Base-by-base conservation (phyloP, 108 stramenopile genomes). In the Cyclotella atomus region DNA sequence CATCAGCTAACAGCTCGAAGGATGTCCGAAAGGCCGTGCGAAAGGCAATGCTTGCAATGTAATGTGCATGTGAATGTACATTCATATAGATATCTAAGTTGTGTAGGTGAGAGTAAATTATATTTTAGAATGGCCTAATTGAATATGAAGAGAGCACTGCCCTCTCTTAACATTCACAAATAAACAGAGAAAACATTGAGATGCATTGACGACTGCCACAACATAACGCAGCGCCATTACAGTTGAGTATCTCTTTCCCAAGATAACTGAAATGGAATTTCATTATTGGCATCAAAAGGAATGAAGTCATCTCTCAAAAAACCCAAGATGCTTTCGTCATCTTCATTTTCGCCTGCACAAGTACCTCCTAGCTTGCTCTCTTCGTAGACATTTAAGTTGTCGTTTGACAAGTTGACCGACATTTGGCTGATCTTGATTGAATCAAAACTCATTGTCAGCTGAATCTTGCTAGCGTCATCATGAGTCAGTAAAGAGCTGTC, bases 401-500 rank as follows among this genome's bases (percentile, higher is more conserved):
- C 21, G 17, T 17, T 17, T 17, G 50, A 52, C 50, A 21, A 5
- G n/a, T 8, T 21, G 50, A 57, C 8, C 27, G 21, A 28, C 23
- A 29, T 30, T 57, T 14, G 29, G 17, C 17, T 7, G 8, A 7
- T 27, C 27, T 57, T 27, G 20, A 57, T 57, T 24, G 56, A 57
- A 23, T 57, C 56, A 17, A 57, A 57, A 57, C 56, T 57, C 56
- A 57, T 57, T 27, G 28, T 16, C 8, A 27, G 28, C 3, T 57
- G 56, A 57, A 57, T 57, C 17, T 57, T 57, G 7, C 7, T 57
- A 5, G 27, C 27, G 23, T 57, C 56, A 57, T 57, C 56, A 17
- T 57, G 21, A 57, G 52, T 57, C 56, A 28, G 38, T 57, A 27
- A 28, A 29, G 5, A 7, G 6, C 9, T 57, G n/a, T n/a, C n/a